Evolutionary conservation across 495 filamentous ascomycete genomes (phyloP), one percentile per base, ranked within the genome.

Genomic region (Hypoxylon fuscum): DNA sequence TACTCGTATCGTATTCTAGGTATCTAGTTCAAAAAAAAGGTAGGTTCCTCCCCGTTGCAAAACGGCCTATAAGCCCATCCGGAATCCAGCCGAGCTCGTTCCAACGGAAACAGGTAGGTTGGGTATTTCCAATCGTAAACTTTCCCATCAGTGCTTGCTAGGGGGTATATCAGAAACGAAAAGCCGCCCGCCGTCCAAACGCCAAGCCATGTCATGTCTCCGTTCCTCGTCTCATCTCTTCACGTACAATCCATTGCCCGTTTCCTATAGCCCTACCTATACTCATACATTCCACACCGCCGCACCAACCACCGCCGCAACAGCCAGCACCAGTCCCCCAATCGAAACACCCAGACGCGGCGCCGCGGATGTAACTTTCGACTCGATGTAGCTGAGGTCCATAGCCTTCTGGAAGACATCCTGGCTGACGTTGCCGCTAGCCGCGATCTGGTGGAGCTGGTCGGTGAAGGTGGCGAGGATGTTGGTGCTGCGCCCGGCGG

Each of bases 401-500:
- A 54, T 69, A 58, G 67, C 62, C 32, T 68, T 72, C 17, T 23
- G 44, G 51, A 64, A 43, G 2, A 59, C 41, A 40, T 64, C 63
- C n/a, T 29, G 48, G 1, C 52, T 50, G 0, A 70, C 54, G 15
- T n/a, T 10, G 14, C 74, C 61, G 3, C 68, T 60, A 18, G 53
- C 49, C n/a, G 66, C 76, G 7, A 82, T 50, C 3, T 53, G 41
- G 4, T 60, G 53, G 31, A 85, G 59, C 69, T 84, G 71, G 9
- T 74, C 66, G 1, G 73, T 71, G 62, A 83, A 82, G 0, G 79
- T 77, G 2, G 72, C 68, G 14, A 91, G 68, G 34, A 91, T 92
- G 54, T 85, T 87, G 2, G 89, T 91, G 44, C 86, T 90, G 9
- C 87, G 75, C 0, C 88, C 90, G 2, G 70, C 69, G 0, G 90